Evolutionary conservation across 257 asterid species (phyloP), one percentile per base, ranked within the genome.

Genomic region (Solanum peruvianum): DNA sequence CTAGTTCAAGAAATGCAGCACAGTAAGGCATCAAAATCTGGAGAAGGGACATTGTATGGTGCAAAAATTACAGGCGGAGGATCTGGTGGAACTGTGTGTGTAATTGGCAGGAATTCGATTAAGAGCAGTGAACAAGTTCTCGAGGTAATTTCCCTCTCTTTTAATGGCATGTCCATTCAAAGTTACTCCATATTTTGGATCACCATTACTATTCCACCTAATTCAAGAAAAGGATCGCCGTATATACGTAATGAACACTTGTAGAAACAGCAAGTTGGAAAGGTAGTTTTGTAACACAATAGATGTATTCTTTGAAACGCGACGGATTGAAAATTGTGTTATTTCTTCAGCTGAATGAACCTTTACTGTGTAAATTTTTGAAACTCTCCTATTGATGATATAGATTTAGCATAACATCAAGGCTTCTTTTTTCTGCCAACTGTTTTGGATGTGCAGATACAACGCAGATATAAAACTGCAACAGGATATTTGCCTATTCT

Each of bases 1-100:
- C 91, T 93, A 25, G 98, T 97, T 41, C 99, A 97, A 90, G 97
- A 97, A 92, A 92, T 91, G 93, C 98, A 97, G 89, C 98, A 94
- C 77, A 89, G 94, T 67, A 93, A 92, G 84, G 87, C 21, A 29
- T 91, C 94, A 23, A 92, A 91, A 89, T 88, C 96, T 11, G 93
- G 86, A 5, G 98, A 97, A 81, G 98, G 98, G 62, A 94, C 98
- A 29, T 87, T 97, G 44, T 96, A 95, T 84, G 99, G 99, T 69
- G 95, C 98, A 23, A 97, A 97, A 87, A 95, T 97, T 84, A 97
- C 99, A 4, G 99, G 98, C 20, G 98, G 99, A 21, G 98, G 98
- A 84, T 94, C 99, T 1, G 99, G 99, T 66, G 99, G 99, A 86
- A 95, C 98, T 0, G 93, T 97, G 21, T 97, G 98, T 70, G 97